Conservation (phyloP, 192 early-diverging fungal species). For the Mortierella claussenii region DNA sequence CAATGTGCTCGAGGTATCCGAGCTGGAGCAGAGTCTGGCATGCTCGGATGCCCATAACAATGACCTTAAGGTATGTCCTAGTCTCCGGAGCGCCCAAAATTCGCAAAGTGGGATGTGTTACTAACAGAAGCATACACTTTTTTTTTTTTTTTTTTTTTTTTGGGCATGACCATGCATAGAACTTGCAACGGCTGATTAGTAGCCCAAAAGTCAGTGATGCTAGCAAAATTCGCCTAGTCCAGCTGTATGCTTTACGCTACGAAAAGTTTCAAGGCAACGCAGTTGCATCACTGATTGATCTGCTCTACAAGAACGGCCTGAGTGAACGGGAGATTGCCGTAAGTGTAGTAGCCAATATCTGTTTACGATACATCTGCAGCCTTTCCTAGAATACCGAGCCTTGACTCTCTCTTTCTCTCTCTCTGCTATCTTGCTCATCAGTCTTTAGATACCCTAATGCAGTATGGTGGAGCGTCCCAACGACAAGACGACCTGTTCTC, state of each 20-base stretch:
- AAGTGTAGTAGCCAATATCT: constrained; percentile 22
- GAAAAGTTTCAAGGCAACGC: constrained; percentile 84
- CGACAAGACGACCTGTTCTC: constrained; percentile 91
- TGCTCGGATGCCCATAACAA: constrained; percentile 85
- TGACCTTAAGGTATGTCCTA: constrained; percentile 81
- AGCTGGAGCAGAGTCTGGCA: constrained; percentile 95
- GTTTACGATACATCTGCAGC: neutral
- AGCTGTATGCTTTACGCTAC: constrained; percentile 93
- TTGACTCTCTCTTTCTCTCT: neutral
- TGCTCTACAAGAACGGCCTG: constrained; percentile 76
- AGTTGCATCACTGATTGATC: constrained; percentile 75
- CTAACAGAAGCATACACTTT: too few relatives aligned
- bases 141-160: too few relatives aligned
- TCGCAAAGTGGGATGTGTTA: too few relatives aligned
- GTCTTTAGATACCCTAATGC: constrained; percentile 76
- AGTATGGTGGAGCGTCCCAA: constrained; percentile 81
- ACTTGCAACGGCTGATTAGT: constrained; percentile 75
- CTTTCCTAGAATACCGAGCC: neutral
- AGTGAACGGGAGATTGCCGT: constrained; percentile 78
- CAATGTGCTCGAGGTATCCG: constrained; percentile 85
- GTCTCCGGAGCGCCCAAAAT: too few relatives aligned
- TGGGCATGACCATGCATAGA: too few relatives aligned
- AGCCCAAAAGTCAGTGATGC: constrained; percentile 74
- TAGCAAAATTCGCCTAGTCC: constrained; percentile 81
- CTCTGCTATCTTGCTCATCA: constrained; percentile 41